Evolutionary conservation across 2,329 filamentous ascomycete species (phyloP).

Genomic region (Phaeoacremonium minimum): DNA sequence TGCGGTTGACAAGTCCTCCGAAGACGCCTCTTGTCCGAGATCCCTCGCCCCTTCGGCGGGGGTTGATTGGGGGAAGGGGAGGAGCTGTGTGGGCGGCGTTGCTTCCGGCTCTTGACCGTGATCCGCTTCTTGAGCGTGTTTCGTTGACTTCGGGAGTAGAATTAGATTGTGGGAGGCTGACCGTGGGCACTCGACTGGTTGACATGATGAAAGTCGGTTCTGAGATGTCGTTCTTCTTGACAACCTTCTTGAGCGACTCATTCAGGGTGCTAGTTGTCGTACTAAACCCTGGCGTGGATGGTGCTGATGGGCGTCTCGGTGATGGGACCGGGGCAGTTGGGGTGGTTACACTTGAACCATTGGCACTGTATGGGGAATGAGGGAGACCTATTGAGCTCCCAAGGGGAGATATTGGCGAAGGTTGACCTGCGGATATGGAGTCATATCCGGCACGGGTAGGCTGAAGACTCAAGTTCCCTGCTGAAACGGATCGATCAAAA

Average conservation of each 20-base stretch:
- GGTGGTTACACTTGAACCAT: constrained; percentile 24
- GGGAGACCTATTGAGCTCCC: constrained; percentile 16
- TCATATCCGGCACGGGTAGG: constrained; percentile 26
- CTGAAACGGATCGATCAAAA: constrained; percentile 20
- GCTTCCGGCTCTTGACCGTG: constrained; percentile 32
- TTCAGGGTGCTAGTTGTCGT: constrained; percentile 24
- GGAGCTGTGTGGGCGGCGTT: constrained; percentile 32
- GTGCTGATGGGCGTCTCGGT: constrained; percentile 26
- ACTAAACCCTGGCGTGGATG: constrained; percentile 20
- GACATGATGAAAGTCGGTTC: constrained; percentile 44
- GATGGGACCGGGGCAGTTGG: constrained; percentile 22
- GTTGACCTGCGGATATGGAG: constrained; percentile 26
- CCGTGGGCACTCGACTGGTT: constrained; percentile 38
- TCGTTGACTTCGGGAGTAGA: constrained; percentile 11
- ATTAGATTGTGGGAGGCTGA: constrained; percentile 28
- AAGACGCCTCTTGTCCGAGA: constrained; percentile 33
- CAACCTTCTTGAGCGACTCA: constrained; percentile 33
- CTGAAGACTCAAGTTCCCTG: constrained; percentile 27
- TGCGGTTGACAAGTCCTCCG: constrained; percentile 27
- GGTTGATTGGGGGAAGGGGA: constrained; percentile 56
- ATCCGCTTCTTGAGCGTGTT: constrained; percentile 27
- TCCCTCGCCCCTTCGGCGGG: constrained; percentile 39
- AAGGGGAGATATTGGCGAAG: constrained; percentile 41
- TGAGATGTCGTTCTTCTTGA: constrained; percentile 44
- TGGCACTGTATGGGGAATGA: constrained; percentile 22